A percentile compares a stretch with the other conserved stretches of the same genome.
phyloP scores from a whole-genome alignment of 805 yeast genomes.

The Starmera amethionina region DNA sequence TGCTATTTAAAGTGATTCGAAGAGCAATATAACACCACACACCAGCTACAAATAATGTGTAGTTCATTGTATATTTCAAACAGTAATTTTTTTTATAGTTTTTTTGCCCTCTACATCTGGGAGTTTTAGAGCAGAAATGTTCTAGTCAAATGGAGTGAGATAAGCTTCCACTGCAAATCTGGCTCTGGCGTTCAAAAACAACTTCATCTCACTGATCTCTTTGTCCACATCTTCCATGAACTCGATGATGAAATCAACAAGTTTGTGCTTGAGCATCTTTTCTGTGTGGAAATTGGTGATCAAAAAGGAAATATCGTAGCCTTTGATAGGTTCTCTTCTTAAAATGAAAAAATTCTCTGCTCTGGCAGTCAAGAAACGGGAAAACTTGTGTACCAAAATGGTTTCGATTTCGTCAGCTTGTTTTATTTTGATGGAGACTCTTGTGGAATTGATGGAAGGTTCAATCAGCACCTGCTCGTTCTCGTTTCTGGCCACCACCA shows the following conservation, averaged over 20 bases:
- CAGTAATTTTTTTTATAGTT: too few species aligned
- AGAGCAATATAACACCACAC: too few species aligned
- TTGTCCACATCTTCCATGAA: conserved; percentile 99
- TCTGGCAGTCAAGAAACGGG: conserved; percentile 87
- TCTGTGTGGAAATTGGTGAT: conserved; percentile 93
- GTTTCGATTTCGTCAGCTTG: conserved; percentile 97
- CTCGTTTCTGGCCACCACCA: conserved; percentile 87
- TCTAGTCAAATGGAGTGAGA: conserved; percentile 67
- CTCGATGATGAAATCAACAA: conserved; percentile 94
- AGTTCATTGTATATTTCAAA: too few species aligned
- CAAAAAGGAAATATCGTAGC: conserved; percentile 88
- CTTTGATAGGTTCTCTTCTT: conserved; percentile 83
- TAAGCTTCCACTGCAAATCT: conserved; percentile 96
- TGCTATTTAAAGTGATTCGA: too few species aligned
- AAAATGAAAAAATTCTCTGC: conserved; percentile 91
- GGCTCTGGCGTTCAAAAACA: conserved; percentile 94
- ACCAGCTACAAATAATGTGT: too few species aligned
- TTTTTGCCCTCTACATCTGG: too few species aligned
- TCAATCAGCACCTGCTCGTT: conserved; percentile 89
- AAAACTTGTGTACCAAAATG: conserved; percentile 88
- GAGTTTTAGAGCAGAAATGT: too few species aligned
- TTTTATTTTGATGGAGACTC: conserved; percentile 86
- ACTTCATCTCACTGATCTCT: conserved; percentile 96
- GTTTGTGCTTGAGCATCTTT: conserved; percentile 87
- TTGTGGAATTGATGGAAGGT: conserved; percentile 84